Percentiles rank a stretch among this genome's conserved stretches.
Evolutionary conservation across 257 asterid species (phyloP).

Genomic region (Verbena officinalis): DNA sequence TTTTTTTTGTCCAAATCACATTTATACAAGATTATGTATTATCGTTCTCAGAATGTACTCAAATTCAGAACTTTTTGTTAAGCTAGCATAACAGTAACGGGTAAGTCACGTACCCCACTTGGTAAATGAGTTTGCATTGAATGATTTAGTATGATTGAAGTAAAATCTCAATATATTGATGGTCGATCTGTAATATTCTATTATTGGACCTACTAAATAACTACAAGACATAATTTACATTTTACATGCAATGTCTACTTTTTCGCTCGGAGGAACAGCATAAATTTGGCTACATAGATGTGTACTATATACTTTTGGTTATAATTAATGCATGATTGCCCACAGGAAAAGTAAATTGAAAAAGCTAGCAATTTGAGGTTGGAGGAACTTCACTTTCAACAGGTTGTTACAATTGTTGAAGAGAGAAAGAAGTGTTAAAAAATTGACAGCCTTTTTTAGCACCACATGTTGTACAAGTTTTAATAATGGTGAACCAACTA

Average conservation of each 20-base stretch:
- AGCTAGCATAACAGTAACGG: no score
- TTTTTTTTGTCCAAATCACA: no score
- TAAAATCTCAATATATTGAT: no score
- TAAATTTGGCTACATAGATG: not conserved
- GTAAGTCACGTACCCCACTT: no score
- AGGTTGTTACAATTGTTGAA: slow-evolving; percentile 28
- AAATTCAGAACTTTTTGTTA: no score
- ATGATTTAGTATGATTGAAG: no score
- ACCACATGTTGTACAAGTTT: slow-evolving; percentile 11
- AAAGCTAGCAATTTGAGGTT: slow-evolving; percentile 2
- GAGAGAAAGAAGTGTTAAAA: slow-evolving; percentile 8
- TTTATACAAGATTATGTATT: no score
- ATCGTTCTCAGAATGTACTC: no score
- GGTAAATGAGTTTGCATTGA: no score
- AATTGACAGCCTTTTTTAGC: slow-evolving; percentile 31
- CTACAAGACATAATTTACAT: not conserved
- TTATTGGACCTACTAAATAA: not conserved
- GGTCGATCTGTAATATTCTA: no score
- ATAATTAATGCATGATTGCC: slow-evolving; percentile 12
- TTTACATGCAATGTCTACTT: not conserved
- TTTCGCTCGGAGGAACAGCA: not conserved
- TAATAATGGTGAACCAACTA: slow-evolving; percentile 24
- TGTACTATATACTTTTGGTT: not conserved
- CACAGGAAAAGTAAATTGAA: not conserved
- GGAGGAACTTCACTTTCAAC: slow-evolving; percentile 36